phyloP scores from a whole-genome alignment of 1,284 basidiomycete species.

The Pseudozyma pruni region DNA sequence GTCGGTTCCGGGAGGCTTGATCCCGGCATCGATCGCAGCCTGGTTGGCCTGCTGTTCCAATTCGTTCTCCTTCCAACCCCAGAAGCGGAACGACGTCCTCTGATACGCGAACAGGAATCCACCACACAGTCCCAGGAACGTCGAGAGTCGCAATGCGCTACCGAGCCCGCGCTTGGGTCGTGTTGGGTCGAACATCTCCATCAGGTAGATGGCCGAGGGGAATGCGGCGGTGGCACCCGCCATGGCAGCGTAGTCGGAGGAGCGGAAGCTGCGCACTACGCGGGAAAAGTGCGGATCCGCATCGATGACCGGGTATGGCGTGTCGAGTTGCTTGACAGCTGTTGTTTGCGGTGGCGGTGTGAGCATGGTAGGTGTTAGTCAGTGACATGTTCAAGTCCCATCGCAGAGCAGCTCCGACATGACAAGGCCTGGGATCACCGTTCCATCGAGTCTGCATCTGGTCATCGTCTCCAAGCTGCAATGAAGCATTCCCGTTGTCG shows the following conservation, averaged over 20 bases:
- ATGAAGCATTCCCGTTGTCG: no score
- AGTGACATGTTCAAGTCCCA: not conserved
- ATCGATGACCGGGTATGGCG: constrained; percentile 71
- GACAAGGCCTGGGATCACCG: not conserved
- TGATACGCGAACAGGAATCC: constrained; percentile 96
- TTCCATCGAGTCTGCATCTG: not conserved
- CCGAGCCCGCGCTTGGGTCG: constrained; percentile 52
- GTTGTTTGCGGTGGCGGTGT: not conserved
- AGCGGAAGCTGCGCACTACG: constrained; percentile 88
- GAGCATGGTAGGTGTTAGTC: not conserved
- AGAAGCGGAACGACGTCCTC: constrained; percentile 84
- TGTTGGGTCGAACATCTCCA: constrained; percentile 65
- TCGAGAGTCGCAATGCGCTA: constrained; percentile 56
- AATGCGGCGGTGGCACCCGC: constrained; percentile 82
- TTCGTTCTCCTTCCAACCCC: constrained; percentile 93
- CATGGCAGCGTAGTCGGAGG: constrained; percentile 87
- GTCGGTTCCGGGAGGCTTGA: constrained; percentile 53
- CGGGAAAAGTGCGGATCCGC: constrained; percentile 88
- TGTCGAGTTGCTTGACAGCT: constrained; percentile 60
- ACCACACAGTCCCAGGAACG: constrained; percentile 75
- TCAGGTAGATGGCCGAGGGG: constrained; percentile 76
- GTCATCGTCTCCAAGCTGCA: not conserved
- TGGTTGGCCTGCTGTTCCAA: constrained; percentile 51
- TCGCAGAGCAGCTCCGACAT: not conserved
- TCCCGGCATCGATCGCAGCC: constrained; percentile 42